Base-by-base conservation (phyloP, 805 yeast species). In the Myxozyma melibiosi region DNA sequence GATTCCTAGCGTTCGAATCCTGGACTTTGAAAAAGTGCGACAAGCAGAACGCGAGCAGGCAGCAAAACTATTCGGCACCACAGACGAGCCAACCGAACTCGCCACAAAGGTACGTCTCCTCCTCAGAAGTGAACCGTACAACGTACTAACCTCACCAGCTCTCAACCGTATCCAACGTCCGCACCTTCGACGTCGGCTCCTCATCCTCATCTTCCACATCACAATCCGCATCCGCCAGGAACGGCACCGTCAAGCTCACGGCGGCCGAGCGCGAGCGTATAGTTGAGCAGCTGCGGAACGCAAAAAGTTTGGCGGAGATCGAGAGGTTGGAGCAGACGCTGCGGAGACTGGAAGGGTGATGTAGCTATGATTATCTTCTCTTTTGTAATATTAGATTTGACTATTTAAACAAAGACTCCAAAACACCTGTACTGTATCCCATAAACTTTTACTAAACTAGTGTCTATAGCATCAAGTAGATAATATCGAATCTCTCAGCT, bases 251-350 rank as follows among this genome's bases (percentile, higher is more conserved):
- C 4, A 81, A 77, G 57, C 74, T 88, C 64, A 75, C 84, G 1
- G 79, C 76, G 0, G 82, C 78, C 34, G 90, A 85, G 37, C 79
- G 76, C 55, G 70, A 71, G 13, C 71, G 73, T 44, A 71, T 91
- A 47, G 76, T 84, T 60, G 67, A 74, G 40, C 78, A 82, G 61
- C 74, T 91, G 54, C 76, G 78, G 51, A 74, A 72, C 31, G 96
- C 97, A 0, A 78, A 83, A 3, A 82, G 84, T 50, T 68, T 91
- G 55, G 87, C 80, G 4, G 97, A 91, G 61, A 87, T 90, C 5
- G 87, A 84, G 56, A 73, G 81, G 49, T 80, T 90, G 24, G 95
- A 89, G 68, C 74, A 71, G 38, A 47, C 39, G 1, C 16, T 55
- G 38, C 35, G 59, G 9, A 30, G 47, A 13, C 16, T 45, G 20